phyloP scores from a whole-genome alignment of 306 rosid species.

The Sechiopsis laciniata region DNA sequence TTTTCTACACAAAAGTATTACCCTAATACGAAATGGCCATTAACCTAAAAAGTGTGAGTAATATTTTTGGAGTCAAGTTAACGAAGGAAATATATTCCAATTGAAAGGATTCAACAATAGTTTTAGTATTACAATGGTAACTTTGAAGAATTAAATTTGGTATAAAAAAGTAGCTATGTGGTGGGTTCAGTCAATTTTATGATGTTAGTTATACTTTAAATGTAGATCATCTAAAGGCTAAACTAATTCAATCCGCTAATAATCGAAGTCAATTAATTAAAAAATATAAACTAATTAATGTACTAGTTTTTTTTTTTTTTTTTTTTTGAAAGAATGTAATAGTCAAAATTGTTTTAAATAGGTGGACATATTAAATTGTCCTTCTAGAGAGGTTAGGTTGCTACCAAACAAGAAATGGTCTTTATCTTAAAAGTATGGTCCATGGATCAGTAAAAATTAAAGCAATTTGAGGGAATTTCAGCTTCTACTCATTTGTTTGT shows the following conservation, averaged over 20 bases:
- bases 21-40: too few relatives aligned
- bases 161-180: too few relatives aligned
- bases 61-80: too few relatives aligned
- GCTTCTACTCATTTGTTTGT: background rate
- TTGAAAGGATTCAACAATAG: too few relatives aligned
- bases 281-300: background rate
- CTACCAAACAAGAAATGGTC: background rate
- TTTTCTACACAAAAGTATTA: too few relatives aligned
- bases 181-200: too few relatives aligned
- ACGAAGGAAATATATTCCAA: too few relatives aligned
- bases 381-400: background rate
- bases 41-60: too few relatives aligned
- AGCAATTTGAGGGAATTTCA: conserved; percentile 10
- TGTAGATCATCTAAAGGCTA: background rate
- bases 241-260: background rate
- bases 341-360: background rate
- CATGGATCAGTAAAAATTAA: background rate
- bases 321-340: background rate
- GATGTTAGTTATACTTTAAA: background rate
- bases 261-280: background rate
- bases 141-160: too few relatives aligned
- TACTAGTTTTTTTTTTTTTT: too few relatives aligned
- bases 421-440: too few relatives aligned
- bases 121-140: too few relatives aligned
- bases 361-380: background rate